Evolutionary conservation across 176 grass and related monocot genomes (phyloP).

Genomic region (Triticum dicoccoides): DNA sequence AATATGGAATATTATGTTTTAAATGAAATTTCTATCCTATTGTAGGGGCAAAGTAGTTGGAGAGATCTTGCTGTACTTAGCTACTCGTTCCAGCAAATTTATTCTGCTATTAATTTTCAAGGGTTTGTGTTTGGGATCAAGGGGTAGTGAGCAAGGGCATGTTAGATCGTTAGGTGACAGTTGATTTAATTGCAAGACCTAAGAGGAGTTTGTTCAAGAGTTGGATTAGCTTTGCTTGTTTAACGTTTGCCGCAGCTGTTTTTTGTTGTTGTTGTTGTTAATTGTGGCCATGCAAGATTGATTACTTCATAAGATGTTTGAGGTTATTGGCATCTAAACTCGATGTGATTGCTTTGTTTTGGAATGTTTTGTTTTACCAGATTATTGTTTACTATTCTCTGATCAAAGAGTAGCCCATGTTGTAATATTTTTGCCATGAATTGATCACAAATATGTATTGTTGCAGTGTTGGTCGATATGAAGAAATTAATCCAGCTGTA

Average conservation of each 20-base stretch:
- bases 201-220: background rate
- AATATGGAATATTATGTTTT: constrained; percentile 7
- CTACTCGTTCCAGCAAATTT: background rate
- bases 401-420: constrained; percentile 18
- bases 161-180: background rate
- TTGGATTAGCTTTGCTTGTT: background rate
- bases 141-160: background rate
- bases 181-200: background rate
- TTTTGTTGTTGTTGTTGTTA: background rate
- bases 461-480: constrained; percentile 91
- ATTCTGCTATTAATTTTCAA: background rate
- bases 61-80: background rate
- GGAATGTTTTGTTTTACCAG: background rate
- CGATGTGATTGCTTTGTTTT: background rate
- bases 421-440: background rate
- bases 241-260: background rate
- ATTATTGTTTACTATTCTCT: background rate
- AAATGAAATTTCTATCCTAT: background rate
- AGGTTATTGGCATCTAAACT: background rate
- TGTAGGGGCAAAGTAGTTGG: background rate
- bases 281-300: background rate
- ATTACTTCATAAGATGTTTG: constrained; percentile 15
- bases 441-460: constrained; percentile 23
- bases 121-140: constrained; percentile 5
- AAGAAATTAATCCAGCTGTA: constrained; percentile 98